Percentiles rank a stretch among this genome's conserved stretches.
Conservation (phyloP, 768 basidiomycete species). For the Macrolepiota dolichaula region DNA sequence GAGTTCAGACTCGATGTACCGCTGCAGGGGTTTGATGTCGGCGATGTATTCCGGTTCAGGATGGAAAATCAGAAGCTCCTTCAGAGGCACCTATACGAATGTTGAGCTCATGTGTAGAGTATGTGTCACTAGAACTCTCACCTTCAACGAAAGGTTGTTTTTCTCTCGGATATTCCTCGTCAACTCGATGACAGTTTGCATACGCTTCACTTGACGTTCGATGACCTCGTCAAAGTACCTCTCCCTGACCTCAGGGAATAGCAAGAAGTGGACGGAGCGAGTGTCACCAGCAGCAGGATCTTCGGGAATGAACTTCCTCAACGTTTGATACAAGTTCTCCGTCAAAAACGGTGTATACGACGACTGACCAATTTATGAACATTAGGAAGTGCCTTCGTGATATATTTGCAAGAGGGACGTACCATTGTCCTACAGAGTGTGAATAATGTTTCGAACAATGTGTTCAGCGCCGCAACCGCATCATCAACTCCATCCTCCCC, state of each 20-base stretch:
- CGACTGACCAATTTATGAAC: conserved; percentile 48
- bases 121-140: conserved; percentile 24
- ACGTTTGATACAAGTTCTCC: conserved; percentile 92
- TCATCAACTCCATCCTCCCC: conserved; percentile 92
- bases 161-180: conserved; percentile 85
- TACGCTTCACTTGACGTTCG: conserved; percentile 90
- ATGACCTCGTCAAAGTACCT: conserved; percentile 94
- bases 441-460: conserved; percentile 91
- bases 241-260: conserved; percentile 89
- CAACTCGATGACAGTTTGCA: conserved; percentile 94
- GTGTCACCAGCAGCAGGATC: conserved; percentile 69
- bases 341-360: conserved; percentile 98
- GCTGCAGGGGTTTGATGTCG: conserved; percentile 79
- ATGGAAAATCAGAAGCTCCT: conserved; percentile 93
- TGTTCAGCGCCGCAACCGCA: conserved; percentile 85
- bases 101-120: neutral
- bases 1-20: conserved; percentile 91
- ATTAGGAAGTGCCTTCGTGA: conserved; percentile 2
- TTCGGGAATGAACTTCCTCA: conserved; percentile 81
- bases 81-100: conserved; percentile 72
- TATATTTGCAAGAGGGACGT: conserved; percentile 14
- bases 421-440: conserved; percentile 97
- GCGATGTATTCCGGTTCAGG: conserved; percentile 77
- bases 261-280: conserved; percentile 92
- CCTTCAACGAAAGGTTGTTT: conserved; percentile 87